These are phyloP conservation scores for Lenwebbia sp. DNA, from an alignment of 345 rosid species.

Conservation along the genomic window DNA sequence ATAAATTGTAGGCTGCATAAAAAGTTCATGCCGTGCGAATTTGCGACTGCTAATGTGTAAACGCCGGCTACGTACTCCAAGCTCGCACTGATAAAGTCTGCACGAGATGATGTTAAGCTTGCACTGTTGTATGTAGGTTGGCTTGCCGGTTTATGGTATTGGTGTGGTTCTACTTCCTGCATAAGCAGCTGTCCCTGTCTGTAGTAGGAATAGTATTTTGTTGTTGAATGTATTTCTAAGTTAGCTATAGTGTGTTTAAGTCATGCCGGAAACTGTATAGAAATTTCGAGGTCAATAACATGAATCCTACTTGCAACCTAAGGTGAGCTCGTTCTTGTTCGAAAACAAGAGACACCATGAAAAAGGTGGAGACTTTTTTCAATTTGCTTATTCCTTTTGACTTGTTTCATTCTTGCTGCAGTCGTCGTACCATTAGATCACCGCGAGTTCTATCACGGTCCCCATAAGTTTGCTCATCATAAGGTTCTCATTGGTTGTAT, in stretches of 20 bases:
- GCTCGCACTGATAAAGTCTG: background rate
- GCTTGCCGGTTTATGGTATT: background rate
- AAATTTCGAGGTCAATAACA: background rate
- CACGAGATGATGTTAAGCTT: background rate
- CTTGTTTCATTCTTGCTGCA: no score
- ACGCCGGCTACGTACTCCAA: background rate
- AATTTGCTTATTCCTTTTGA: no score
- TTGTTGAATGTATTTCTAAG: background rate
- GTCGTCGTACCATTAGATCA: no score
- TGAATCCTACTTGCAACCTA: background rate
- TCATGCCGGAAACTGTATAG: background rate
- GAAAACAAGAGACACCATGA: background rate
- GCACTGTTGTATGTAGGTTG: background rate
- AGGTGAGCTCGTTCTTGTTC: background rate
- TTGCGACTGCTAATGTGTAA: background rate
- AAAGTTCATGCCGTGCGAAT: background rate
- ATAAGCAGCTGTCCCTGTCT: background rate
- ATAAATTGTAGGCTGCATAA: background rate
- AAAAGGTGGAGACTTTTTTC: background rate
- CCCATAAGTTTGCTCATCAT: no score
- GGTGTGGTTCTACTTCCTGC: background rate
- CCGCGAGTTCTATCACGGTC: no score
- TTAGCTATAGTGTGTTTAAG: background rate
- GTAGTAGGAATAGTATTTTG: background rate
- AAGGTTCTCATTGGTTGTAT: no score